Conservation (phyloP, 345 rosid species). For the Citrus sp. region DNA sequence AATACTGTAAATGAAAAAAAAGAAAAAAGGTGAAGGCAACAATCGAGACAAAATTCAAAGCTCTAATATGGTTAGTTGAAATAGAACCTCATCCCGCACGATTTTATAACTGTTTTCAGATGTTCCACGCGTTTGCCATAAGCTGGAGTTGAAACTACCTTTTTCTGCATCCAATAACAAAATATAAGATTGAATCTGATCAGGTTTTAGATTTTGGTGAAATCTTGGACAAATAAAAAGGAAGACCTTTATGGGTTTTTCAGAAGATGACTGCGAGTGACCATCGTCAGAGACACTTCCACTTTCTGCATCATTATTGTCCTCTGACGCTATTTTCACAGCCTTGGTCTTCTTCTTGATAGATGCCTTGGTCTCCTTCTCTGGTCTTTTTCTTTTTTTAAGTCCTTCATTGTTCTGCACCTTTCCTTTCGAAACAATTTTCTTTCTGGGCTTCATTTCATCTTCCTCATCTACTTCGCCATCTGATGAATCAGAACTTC, state of each 20-base stretch:
- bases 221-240: conserved; percentile 9
- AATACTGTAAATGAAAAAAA: conserved; percentile 42
- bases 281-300: conserved; percentile 47
- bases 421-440: conserved; percentile 33
- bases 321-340: conserved; percentile 32
- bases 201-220: conserved; percentile 4
- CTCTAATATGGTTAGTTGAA: conserved; percentile 14
- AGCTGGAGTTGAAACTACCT: conserved; percentile 53
- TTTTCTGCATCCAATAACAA: conserved; percentile 48
- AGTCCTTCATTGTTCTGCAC: conserved; percentile 39
- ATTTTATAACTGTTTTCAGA: conserved; percentile 77
- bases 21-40: conserved; percentile 1
- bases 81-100: conserved; percentile 79
- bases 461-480: conserved; percentile 42
- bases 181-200: conserved; percentile 5
- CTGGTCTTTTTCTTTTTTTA: conserved; percentile 51
- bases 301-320: conserved; percentile 40
- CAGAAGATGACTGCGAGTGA: conserved; percentile 49
- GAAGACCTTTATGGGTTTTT: conserved; percentile 50
- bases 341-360: conserved; percentile 49
- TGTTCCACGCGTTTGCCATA: conserved; percentile 84
- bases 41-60: not conserved
- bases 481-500: conserved; percentile 42
- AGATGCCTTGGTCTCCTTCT: conserved; percentile 41
- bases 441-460: conserved; percentile 47